These are phyloP conservation scores for Ogataea minuta DNA, from an alignment of 805 yeast species.

Conservation along the genomic window DNA sequence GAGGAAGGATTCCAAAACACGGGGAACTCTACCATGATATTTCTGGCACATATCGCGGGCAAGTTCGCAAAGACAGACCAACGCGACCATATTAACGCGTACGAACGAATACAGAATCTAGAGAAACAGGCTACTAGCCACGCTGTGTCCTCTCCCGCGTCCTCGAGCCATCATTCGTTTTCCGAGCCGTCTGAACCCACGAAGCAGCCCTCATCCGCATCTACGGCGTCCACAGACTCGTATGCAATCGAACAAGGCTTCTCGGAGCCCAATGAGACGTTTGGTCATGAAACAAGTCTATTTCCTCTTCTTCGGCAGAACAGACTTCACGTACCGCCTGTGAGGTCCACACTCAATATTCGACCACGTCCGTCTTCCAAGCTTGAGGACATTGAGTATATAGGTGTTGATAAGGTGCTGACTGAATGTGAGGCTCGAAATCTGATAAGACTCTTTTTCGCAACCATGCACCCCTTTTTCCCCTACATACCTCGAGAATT, in stretches of 20 bases:
- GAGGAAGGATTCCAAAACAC: slow-evolving; percentile 8
- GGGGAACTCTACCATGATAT: slow-evolving; percentile 55
- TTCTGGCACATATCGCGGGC: slow-evolving; percentile 77
- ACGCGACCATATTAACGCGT: slow-evolving; percentile 57
- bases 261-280: slow-evolving; percentile 21
- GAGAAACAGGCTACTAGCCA: slow-evolving; percentile 32
- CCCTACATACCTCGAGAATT: slow-evolving; percentile 80
- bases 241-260: slow-evolving; percentile 1
- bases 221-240: slow-evolving; percentile 6
- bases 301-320: slow-evolving; percentile 24
- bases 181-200: background rate
- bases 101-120: slow-evolving; percentile 45
- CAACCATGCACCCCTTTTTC: slow-evolving; percentile 84
- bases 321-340: slow-evolving; percentile 43
- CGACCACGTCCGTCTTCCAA: slow-evolving; percentile 47
- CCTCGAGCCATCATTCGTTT: background rate
- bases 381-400: slow-evolving; percentile 61
- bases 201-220: slow-evolving; percentile 4
- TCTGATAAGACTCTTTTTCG: slow-evolving; percentile 60
- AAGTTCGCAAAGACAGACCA: slow-evolving; percentile 68
- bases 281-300: slow-evolving; percentile 30
- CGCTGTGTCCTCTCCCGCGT: background rate
- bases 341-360: slow-evolving; percentile 39
- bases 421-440: slow-evolving; percentile 60
- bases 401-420: slow-evolving; percentile 51